These are phyloP conservation scores for Boletus subcaerulescens DNA, from an alignment of 768 basidiomycete species.

Conservation along the genomic window DNA sequence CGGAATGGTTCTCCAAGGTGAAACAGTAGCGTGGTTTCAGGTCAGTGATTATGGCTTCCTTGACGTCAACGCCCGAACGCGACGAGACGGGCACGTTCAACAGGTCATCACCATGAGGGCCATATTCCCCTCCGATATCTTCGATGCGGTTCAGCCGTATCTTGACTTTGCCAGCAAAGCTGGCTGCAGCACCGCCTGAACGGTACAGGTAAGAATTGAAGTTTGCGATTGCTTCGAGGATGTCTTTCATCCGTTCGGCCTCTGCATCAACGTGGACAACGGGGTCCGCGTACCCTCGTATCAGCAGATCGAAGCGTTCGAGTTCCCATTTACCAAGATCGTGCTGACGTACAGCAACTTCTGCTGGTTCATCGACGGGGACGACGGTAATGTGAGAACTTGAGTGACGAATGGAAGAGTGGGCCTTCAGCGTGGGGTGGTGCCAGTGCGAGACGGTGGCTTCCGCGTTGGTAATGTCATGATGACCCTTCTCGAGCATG, in stretches of 20 bases:
- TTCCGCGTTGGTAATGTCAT: not conserved
- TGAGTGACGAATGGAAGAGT: not conserved
- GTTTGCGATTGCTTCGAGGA: conserved; percentile 16
- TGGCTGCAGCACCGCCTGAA: conserved; percentile 2
- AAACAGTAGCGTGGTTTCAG: conserved; percentile 12
- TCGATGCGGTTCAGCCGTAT: conserved; percentile 11
- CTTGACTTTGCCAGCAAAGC: conserved; percentile 11
- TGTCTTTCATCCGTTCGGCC: not conserved
- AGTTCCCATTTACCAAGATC: conserved; percentile 8
- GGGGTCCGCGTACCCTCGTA: conserved; percentile 1
- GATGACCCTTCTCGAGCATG: conserved; percentile 8
- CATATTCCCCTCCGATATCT: not conserved
- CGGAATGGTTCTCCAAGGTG: conserved; percentile 17
- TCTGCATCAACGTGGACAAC: conserved; percentile 3
- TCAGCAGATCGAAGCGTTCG: conserved; percentile 16
- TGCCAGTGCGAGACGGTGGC: conserved; percentile 13
- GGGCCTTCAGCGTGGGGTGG: conserved; percentile 6
- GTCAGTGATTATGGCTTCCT: conserved; percentile 12
- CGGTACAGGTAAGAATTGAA: conserved; percentile 23
- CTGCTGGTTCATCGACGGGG: conserved; percentile 7
- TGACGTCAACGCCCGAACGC: conserved; percentile 1
- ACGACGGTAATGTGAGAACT: conserved; percentile 7
- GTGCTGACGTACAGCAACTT: conserved; percentile 1
- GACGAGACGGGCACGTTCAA: conserved; percentile 1
- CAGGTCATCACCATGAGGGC: conserved; percentile 11